These are phyloP conservation scores for Pseudocercospora vitis DNA, from an alignment of 2,329 filamentous ascomycete species.

Conservation along the genomic window DNA sequence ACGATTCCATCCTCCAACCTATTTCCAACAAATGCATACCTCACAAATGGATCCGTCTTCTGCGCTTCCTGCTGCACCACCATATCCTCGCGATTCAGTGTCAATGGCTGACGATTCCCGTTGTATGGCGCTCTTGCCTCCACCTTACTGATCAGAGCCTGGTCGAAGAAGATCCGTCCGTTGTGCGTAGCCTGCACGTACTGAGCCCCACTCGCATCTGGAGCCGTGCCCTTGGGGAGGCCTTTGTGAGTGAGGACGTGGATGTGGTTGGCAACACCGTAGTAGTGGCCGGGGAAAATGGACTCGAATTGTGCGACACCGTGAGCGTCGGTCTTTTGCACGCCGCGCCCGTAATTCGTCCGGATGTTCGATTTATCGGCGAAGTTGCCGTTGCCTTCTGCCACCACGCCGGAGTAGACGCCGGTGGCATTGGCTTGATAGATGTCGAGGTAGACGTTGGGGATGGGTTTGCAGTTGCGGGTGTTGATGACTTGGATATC, in stretches of 20 bases:
- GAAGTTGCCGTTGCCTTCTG: conserved; percentile 38
- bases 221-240: neutral
- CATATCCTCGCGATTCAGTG: conserved; percentile 53
- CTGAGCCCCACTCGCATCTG: conserved; percentile 1
- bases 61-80: conserved; percentile 49
- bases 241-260: conserved; percentile 31
- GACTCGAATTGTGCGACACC: conserved; percentile 45
- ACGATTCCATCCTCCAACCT: conserved; percentile 52
- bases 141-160: conserved; percentile 55
- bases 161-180: conserved; percentile 65
- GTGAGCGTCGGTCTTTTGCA: conserved; percentile 40
- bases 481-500: conserved; percentile 49
- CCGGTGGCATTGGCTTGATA: conserved; percentile 49
- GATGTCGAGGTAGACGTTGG: conserved; percentile 45
- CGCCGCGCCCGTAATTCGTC: conserved; percentile 43
- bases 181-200: conserved; percentile 54
- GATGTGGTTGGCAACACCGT: conserved; percentile 43
- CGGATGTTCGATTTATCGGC: conserved; percentile 34
- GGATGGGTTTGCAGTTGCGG: conserved; percentile 44
- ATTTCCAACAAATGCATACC: conserved; percentile 60
- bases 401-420: conserved; percentile 43
- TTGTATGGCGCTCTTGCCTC: conserved; percentile 49
- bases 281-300: conserved; percentile 48
- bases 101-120: conserved; percentile 45
- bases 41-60: conserved; percentile 57